Evolutionary conservation across 257 asterid genomes (phyloP).

Genomic region (Solanum tarijense): DNA sequence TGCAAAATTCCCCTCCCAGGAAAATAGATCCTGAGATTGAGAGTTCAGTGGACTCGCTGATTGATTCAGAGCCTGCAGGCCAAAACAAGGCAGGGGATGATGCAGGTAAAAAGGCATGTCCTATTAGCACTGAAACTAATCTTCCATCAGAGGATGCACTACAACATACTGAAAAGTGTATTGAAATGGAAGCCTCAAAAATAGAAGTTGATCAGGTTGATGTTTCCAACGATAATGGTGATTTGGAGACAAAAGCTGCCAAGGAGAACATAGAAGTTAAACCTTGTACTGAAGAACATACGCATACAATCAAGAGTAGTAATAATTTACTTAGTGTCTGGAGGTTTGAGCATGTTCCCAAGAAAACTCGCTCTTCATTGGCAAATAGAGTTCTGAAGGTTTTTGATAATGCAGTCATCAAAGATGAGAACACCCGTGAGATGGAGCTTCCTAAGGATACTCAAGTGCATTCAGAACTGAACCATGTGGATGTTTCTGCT

Average conservation of each 20-base stretch:
- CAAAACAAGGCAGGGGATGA: conserved; percentile 4
- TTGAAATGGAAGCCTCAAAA: conserved; percentile 6
- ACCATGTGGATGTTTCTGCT: conserved; percentile 25
- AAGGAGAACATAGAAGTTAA: conserved; percentile 18
- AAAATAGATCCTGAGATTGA: conserved; percentile 16
- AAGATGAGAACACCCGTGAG: conserved; percentile 19
- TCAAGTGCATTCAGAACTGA: conserved; percentile 14
- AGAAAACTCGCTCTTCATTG: conserved; percentile 60
- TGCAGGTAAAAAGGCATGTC: conserved; percentile 26
- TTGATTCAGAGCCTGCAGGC: conserved; percentile 20
- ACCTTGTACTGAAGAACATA: conserved; percentile 18
- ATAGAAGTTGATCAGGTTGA: conserved; percentile 24
- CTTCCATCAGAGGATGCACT: conserved; percentile 22
- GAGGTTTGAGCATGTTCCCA: conserved; percentile 53
- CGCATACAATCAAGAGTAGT: conserved; percentile 15
- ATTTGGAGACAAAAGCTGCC: conserved; percentile 17
- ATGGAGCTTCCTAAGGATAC: conserved; percentile 34
- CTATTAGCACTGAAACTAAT: conserved; percentile 19
- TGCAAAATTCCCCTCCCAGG: conserved; percentile 27
- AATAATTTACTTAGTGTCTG: conserved; percentile 45
- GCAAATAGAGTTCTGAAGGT: conserved; percentile 33
- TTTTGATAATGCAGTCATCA: conserved; percentile 18
- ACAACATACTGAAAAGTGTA: conserved; percentile 20
- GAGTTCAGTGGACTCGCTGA: background rate
- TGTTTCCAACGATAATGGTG: conserved; percentile 13